Conservation (phyloP, 2,329 filamentous ascomycete genomes). For the Helicocarpus griseus region DNA sequence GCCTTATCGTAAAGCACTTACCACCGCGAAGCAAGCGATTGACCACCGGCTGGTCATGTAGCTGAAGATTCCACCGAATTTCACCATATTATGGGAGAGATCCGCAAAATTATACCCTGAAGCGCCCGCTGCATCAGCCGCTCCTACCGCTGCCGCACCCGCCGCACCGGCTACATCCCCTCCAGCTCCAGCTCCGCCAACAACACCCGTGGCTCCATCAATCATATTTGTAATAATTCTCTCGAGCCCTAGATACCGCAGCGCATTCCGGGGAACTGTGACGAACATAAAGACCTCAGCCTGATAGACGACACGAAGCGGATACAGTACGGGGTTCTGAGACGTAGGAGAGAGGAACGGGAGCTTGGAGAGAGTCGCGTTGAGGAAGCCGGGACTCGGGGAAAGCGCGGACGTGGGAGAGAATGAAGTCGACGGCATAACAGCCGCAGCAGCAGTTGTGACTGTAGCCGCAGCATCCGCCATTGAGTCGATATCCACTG, state of each 20-base stretch:
- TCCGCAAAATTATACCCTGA: conserved; percentile 32
- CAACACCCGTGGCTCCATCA: conserved; percentile 3
- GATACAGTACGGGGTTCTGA: conserved; percentile 7
- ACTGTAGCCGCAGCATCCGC: background rate
- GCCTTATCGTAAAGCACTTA: conserved; percentile 23
- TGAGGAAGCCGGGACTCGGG: background rate
- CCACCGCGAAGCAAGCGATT: conserved; percentile 71
- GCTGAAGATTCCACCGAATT: conserved; percentile 75
- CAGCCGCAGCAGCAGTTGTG: background rate
- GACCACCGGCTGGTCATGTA: conserved; percentile 93
- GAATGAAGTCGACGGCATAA: background rate
- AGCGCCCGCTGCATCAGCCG: conserved; percentile 24
- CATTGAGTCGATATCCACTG: background rate
- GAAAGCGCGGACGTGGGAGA: background rate
- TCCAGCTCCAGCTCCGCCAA: background rate
- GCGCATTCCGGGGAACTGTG: conserved; percentile 9
- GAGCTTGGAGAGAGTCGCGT: background rate
- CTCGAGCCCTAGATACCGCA: conserved; percentile 11
- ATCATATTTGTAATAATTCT: conserved; percentile 4
- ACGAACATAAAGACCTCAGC: conserved; percentile 13
- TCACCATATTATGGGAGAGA: conserved; percentile 47
- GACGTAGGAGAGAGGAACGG: background rate
- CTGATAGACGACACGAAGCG: conserved; percentile 12
- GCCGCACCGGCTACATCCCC: conserved; percentile 4
- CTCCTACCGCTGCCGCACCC: conserved; percentile 24